Evolutionary conservation across 2,329 filamentous ascomycete genomes (phyloP).

Genomic region (Fusarium sp.): DNA sequence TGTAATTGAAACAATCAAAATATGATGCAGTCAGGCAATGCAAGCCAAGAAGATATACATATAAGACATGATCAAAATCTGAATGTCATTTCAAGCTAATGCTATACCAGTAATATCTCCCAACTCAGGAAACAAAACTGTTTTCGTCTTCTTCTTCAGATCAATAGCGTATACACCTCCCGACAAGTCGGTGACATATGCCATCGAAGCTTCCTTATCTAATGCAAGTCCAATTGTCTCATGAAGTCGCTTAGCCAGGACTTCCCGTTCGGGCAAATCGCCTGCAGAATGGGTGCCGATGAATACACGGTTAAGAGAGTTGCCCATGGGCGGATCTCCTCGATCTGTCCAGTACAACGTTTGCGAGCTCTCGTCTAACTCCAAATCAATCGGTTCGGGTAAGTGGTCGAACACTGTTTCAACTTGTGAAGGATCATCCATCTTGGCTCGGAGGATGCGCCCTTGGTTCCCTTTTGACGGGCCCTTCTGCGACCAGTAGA

Average conservation of each 20-base stretch:
- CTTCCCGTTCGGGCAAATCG: not conserved
- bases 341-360: not conserved
- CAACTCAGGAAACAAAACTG: constrained; percentile 2
- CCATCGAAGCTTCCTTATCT: not conserved
- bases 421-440: not conserved
- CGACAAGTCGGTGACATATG: not conserved
- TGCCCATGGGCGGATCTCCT: not conserved
- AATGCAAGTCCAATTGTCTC: not conserved
- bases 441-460: not conserved
- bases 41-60: no score
- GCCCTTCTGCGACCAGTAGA: constrained; percentile 20
- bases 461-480: not conserved
- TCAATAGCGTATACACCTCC: not conserved
- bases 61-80: no score
- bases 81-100: not conserved
- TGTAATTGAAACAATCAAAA: no score
- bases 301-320: not conserved
- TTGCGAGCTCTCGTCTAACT: not conserved
- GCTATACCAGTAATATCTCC: constrained; percentile 14
- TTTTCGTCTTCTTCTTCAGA: not conserved
- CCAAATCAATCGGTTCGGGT: not conserved
- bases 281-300: not conserved
- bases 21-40: no score
- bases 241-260: not conserved
- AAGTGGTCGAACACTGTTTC: not conserved